Evolutionary conservation across 164 flowering plant species (phyloP), one percentile per base, ranked within the genome.

Genomic region (Macadamia integrifolia): DNA sequence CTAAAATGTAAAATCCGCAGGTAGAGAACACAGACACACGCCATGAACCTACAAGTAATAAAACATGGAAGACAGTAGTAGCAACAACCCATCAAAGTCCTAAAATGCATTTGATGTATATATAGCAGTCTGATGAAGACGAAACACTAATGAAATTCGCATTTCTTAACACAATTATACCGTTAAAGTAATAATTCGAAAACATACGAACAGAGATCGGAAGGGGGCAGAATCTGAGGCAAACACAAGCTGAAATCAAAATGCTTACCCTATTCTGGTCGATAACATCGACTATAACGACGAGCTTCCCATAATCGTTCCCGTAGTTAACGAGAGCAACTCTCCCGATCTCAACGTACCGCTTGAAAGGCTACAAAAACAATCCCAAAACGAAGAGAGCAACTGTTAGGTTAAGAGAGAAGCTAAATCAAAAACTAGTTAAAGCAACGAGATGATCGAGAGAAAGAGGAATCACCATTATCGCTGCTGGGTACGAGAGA

Each of bases 321-420:
- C 90, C 92, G 67, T 84, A 86, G 82, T 88, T 88, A 50, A 86
- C 80, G 28, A 88, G 83, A 48, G 86, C 89, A 0, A 88, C 90
- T 55, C 90, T 76, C 53, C 94, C 94, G 78, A 88, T 84, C 88
- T 88, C 94, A 18, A 88, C 88, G 80, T 78, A 87, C 75, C 89
- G 76, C 86, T 88, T 86, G 86, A 86, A 88, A 64, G 88, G 87
- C 89, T 82, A 9, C 55, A 35, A 60, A 60, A 72, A 0, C 17
- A 71, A 64, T 15, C n/a, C 15, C 65, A 23, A 8, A n/a, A 17
- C 57, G 57, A 53, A 17, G 57, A 53, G 15, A 53, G 4, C 1
- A 53, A 53, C 13, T 12, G 17, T 35, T 35, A 35, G 57, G 57
- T 53, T 49, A 49, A 49, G 8, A 10, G 14, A 11, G 35, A 62